Conservation (phyloP, 495 filamentous ascomycete genomes). For the Collariella sp. region DNA sequence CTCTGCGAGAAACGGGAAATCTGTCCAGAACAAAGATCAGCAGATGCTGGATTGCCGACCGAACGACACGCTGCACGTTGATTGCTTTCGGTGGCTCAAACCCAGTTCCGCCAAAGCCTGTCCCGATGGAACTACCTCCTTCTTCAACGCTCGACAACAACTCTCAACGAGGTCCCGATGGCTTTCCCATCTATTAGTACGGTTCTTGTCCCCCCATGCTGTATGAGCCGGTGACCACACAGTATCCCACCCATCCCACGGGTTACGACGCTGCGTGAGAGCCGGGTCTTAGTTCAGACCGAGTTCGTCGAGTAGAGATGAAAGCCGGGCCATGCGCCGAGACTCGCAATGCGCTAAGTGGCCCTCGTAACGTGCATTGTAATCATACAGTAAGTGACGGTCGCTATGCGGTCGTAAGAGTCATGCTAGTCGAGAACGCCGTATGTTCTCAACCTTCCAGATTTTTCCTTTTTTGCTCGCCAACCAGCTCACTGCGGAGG, state of each 20-base stretch:
- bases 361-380: conserved; percentile 24
- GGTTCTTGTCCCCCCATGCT: not conserved
- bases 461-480: not conserved
- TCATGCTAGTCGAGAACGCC: conserved; percentile 24
- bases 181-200: not conserved
- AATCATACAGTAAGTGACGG: conserved; percentile 28
- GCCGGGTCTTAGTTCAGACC: not conserved
- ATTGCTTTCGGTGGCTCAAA: conserved; percentile 11
- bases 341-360: not conserved
- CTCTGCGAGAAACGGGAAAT: conserved; percentile 13
- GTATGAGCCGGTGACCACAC: not conserved
- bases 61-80: conserved; percentile 15
- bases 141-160: not conserved
- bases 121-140: not conserved
- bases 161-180: not conserved
- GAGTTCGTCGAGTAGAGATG: not conserved
- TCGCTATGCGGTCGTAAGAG: conserved; percentile 37
- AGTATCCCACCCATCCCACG: not conserved
- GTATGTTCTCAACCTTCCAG: conserved; percentile 10
- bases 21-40: conserved; percentile 27
- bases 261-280: not conserved
- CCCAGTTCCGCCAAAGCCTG: not conserved
- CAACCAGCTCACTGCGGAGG: conserved; percentile 45
- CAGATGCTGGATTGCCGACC: conserved; percentile 24
- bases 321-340: conserved; percentile 4